Conservation (phyloP, 768 basidiomycete genomes). For the Polyporus arcularius region DNA sequence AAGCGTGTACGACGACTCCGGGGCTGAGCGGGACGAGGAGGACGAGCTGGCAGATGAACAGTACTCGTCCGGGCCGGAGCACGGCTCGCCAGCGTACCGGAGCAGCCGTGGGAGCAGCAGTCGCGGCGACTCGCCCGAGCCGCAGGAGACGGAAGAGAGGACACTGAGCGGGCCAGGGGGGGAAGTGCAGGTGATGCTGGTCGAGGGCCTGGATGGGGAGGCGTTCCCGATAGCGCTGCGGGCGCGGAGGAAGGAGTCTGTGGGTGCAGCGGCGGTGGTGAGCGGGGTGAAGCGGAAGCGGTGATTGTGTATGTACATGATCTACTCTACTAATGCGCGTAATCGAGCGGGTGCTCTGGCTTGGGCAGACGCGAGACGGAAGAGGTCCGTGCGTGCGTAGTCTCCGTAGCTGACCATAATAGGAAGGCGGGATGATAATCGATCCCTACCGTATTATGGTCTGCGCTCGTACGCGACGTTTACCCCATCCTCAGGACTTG, state of each 20-base stretch:
- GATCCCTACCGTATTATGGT: too few species aligned
- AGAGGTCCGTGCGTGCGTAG: not conserved
- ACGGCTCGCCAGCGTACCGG: constrained; percentile 57
- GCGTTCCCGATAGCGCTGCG: constrained; percentile 71
- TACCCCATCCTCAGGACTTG: too few species aligned
- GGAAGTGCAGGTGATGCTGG: constrained; percentile 22
- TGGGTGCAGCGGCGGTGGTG: constrained; percentile 29
- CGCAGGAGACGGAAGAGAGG: constrained; percentile 2
- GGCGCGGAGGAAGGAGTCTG: constrained; percentile 58
- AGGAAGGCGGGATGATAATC: too few species aligned
- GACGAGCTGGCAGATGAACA: constrained; percentile 47
- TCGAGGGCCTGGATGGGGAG: constrained; percentile 51
- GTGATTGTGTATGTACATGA: constrained; percentile 25
- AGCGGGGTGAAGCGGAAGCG: constrained; percentile 68
- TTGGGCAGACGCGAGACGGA: not conserved
- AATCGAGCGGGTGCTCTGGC: not conserved
- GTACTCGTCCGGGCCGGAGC: constrained; percentile 34
- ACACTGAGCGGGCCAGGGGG: constrained; percentile 2
- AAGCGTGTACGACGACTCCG: constrained; percentile 41
- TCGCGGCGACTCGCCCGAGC: constrained; percentile 4
- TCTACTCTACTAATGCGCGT: not conserved
- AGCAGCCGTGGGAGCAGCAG: constrained; percentile 11
- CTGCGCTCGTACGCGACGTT: too few species aligned
- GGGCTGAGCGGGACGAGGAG: constrained; percentile 52
- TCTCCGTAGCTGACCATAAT: too few species aligned